phyloP scores from a whole-genome alignment of 2,329 filamentous ascomycete species.

The Aspergillus floridensis region DNA sequence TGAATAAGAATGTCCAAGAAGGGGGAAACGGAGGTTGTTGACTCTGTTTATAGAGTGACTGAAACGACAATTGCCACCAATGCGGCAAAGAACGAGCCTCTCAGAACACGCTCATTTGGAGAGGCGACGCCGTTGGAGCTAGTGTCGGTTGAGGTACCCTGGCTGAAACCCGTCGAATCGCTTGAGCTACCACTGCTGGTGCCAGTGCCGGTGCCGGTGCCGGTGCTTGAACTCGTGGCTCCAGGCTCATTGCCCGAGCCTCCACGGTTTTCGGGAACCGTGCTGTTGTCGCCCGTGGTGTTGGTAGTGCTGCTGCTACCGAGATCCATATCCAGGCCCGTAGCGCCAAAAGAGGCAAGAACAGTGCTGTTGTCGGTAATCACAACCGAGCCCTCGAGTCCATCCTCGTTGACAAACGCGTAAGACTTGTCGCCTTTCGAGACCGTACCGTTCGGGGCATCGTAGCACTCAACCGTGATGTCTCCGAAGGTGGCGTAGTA shows the following conservation, averaged over 20 bases:
- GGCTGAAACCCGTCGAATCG: slow-evolving; percentile 31
- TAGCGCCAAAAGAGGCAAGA: slow-evolving; percentile 75
- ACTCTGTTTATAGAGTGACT: slow-evolving; percentile 41
- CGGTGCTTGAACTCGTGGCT: slow-evolving; percentile 10
- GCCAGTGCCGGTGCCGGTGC: slow-evolving; percentile 17
- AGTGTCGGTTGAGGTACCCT: slow-evolving; percentile 20
- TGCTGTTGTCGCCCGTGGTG: slow-evolving; percentile 19
- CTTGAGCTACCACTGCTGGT: slow-evolving; percentile 21
- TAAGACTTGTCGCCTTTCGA: slow-evolving; percentile 65
- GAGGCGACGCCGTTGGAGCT: slow-evolving; percentile 31
- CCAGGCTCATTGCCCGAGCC: slow-evolving; percentile 32
- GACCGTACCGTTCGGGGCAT: slow-evolving; percentile 69
- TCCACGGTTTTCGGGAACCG: slow-evolving; percentile 33
- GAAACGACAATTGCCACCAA: slow-evolving; percentile 47
- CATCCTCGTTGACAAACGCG: slow-evolving; percentile 64
- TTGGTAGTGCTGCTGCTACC: slow-evolving; percentile 16
- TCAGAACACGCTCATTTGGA: slow-evolving; percentile 41
- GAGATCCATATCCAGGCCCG: slow-evolving; percentile 67
- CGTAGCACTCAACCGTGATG: slow-evolving; percentile 82
- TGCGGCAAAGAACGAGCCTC: slow-evolving; percentile 48
- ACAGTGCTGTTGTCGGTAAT: slow-evolving; percentile 73
- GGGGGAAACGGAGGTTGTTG: slow-evolving; percentile 7
- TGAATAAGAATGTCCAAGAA: slow-evolving; percentile 25
- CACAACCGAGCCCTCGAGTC: slow-evolving; percentile 72
- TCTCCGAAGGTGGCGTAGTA: slow-evolving; percentile 80